A percentile compares a stretch with the other conserved stretches of the same genome.
These are phyloP conservation scores for Vigna hirtella DNA, from an alignment of 306 rosid species.

Conservation along the genomic window DNA sequence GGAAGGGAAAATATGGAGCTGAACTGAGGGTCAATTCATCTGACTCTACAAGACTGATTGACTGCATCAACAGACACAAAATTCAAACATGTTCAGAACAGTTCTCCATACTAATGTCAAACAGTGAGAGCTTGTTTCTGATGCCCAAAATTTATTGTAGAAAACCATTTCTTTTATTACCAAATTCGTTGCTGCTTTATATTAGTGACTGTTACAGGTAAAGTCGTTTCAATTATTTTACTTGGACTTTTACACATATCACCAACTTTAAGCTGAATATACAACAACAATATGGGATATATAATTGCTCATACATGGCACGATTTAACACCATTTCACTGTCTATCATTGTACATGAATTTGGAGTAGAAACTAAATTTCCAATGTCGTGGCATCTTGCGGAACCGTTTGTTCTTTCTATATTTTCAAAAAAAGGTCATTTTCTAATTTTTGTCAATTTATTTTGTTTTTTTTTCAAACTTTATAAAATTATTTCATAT, in stretches of 20 bases:
- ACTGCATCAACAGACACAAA: constrained; percentile 46
- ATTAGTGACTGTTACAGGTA: not conserved
- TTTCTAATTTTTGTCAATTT: no score
- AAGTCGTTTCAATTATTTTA: not conserved
- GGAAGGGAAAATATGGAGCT: constrained; percentile 51
- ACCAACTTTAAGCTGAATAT: no score
- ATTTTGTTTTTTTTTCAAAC: no score
- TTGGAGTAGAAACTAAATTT: no score
- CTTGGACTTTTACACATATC: not conserved
- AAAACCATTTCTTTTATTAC: not conserved
- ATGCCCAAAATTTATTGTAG: not conserved
- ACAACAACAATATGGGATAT: not conserved
- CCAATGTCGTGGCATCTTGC: no score
- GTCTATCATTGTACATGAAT: no score
- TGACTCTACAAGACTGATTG: constrained; percentile 47
- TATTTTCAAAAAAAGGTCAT: no score
- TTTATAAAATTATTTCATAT: no score
- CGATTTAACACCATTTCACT: no score
- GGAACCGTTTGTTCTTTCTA: no score
- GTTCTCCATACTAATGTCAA: constrained; percentile 14
- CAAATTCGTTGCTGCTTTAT: not conserved
- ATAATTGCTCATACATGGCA: not conserved
- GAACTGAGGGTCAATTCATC: constrained; percentile 66
- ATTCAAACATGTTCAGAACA: not conserved
- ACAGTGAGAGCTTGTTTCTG: not conserved